Base-by-base conservation (phyloP, 2,329 filamentous ascomycete species). In the Aspergillus intermedius region DNA sequence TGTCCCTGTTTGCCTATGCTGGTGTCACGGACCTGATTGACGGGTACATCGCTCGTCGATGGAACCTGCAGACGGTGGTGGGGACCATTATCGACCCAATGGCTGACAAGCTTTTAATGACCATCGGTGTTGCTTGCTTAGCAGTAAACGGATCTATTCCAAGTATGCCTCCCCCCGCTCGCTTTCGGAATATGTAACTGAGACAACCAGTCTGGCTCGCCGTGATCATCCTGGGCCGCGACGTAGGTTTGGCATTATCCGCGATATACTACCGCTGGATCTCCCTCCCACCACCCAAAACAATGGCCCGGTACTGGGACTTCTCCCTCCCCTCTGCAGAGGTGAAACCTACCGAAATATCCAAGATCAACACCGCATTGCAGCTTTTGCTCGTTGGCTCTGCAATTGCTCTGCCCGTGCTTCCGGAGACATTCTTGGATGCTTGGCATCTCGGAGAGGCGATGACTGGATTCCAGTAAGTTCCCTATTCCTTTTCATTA, bases 191-290 rank as follows among this genome's bases (percentile, higher is more conserved):
- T 15, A 12, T 5, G 35, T 34, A 23, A 34, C 15, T 35, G 12
- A 44, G 15, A n/a, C 10, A 34, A 17, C 17, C 54, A 88, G 84
- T 91, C 34, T 96, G 91, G 81, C 77, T 97, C 3, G 91, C 91
- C 2, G 79, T 78, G n/a, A 82, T 97, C 44, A 95, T 98, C 53
- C 80, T 98, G 3, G 91, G 91, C 23, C 82, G 93, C 40, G 93
- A 98, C 61, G 80, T 87, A 39, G 88, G 84, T 17, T 79, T 98
- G 4, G 90, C 80, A 22, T 77, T 95, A 19, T 83, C 90, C 2
- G 93, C 93, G 21, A 84, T 98, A 58, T 97, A 96, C 74, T 97
- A 93, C 69, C 86, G 93, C 54, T 97, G 89, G 81, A 94, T 96
- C 56, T 94, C 88, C 2, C 78, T 98, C 5, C 93, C 93, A 0